Base-by-base conservation (phyloP, 208 protist genomes). In the Naegleria lovaniensis region DNA sequence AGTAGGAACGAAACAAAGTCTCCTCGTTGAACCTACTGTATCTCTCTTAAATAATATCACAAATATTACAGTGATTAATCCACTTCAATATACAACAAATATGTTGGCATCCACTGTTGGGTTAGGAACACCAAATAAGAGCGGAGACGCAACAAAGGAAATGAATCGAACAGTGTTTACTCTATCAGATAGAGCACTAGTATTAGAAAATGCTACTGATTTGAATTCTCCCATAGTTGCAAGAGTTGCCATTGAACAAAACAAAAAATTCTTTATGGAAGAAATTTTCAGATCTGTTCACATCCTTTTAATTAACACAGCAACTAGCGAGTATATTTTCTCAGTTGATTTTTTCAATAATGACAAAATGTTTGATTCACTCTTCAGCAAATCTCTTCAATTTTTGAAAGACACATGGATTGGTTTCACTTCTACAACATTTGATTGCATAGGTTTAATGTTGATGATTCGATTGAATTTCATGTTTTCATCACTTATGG, bases 301-400 rank as follows among this genome's bases (percentile, higher is more conserved):
- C 36, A 39, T 88, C 15, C 22, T 88, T 11, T 58, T 88, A 6
- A 88, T 58, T 38, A 88, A 88, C 41, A 88, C 85, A n/a, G 33
- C 29, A 33, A 88, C 85, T 39, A 36, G 16, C 36, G 85, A 88
- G 33, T 88, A 88, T 38, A 58, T 51, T 39, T 88, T 88, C 22
- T 58, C 33, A 25, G 33, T 88, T 4, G 85, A 88, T 19, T 88
- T 88, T 58, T 88, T 88, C 36, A 88, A 51, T 22, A 33, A 85
- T 48, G 40, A 85, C 9, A 13, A 16, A 43, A 43, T 85, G 16
- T 85, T 85, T 43, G 38, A 48, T 25, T 40, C 15, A 6, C 6
- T 85, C 39, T 85, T 85, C 25, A 19, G 5, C 11, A 85, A 85
- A 33, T 48, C 83, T 48, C 25, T 85, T 19, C 39, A 85, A 48